Evolutionary conservation across 1,284 basidiomycete species (phyloP), one percentile per base, ranked within the genome.

Genomic region (Cryptococcus sp.): DNA sequence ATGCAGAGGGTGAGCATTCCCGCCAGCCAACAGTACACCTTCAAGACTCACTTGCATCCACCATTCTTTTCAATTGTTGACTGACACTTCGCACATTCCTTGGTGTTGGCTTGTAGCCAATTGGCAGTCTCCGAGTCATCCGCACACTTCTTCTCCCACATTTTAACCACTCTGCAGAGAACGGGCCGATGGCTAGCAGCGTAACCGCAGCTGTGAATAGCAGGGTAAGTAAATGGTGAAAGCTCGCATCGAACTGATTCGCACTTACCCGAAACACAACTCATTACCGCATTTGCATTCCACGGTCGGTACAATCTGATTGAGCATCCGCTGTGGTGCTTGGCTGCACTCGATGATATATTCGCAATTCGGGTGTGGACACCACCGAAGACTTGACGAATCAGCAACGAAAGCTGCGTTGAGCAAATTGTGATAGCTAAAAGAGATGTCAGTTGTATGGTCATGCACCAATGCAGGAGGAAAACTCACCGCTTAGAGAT

Each of bases 31-130:
- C 23, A 8, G n/a, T 5, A 20, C 7, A 17, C 8, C 19, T n/a
- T n/a, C n/a, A 8, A 38, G 54, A 86, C 89, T 72, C 75, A 93
- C 92, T 96, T 95, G 91, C 95, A 98, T 5, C 95, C 94, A n/a
- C 95, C 94, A 68, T 98, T 98, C 88, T 99, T 98, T 83, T 99
- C 94, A 64, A 99, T 98, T 51, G 94, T 97, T 68, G 92, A 93
- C 74, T 90, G 87, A 78, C 95, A 99, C 74, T 92, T 88, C 46
- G 87, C 84, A 75, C 95, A 99, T 78, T 99, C 95, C 81, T 99
- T 98, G 50, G 95, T 99, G 76, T 99, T 97, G 66, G 93, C 97
- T 83, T 91, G 92, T 80, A 99, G 94, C 95, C 95, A 99, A 76
- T 99, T 98, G 41, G 93, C 92, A 19, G 95, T 99, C 81, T 99